Percentiles rank a stretch among this genome's conserved stretches.
phyloP scores from a whole-genome alignment of 2,329 filamentous ascomycete species.

The Talaromyces sp. region DNA sequence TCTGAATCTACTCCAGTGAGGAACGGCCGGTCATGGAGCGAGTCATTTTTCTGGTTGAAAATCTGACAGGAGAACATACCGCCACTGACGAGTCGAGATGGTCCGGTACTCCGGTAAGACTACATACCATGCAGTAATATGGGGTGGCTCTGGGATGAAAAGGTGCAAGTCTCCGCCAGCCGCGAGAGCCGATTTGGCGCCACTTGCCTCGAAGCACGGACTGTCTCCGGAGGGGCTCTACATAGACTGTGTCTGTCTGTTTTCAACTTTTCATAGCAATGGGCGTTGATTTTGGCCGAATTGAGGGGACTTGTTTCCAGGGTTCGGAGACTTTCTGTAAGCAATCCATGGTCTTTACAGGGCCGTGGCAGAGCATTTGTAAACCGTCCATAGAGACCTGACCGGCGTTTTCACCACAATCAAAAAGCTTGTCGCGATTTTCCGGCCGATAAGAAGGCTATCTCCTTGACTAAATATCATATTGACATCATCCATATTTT shows the following conservation, averaged over 20 bases:
- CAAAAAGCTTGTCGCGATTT: neutral
- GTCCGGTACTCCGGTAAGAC: neutral
- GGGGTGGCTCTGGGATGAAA: neutral
- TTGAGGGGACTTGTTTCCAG: neutral
- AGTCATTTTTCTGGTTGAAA: neutral
- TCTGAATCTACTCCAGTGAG: neutral
- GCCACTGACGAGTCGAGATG: neutral
- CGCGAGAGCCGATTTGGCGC: neutral
- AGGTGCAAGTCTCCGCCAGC: neutral
- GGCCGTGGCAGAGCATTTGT: neutral
- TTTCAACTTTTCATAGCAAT: neutral
- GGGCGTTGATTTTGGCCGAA: neutral
- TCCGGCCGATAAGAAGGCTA: neutral
- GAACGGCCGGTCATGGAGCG: no score
- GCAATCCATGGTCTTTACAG: neutral
- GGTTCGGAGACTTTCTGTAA: neutral
- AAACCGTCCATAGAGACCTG: neutral
- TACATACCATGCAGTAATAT: no score
- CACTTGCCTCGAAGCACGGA: neutral
- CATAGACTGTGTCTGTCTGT: no score
- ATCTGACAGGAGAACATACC: neutral
- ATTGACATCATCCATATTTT: neutral
- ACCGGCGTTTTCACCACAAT: no score
- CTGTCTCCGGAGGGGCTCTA: neutral
- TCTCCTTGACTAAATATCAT: neutral